A percentile compares a stretch with the other conserved stretches of the same genome.
Evolutionary conservation across 495 filamentous ascomycete species (phyloP).

Genomic region (Pyrenula aspistea): DNA sequence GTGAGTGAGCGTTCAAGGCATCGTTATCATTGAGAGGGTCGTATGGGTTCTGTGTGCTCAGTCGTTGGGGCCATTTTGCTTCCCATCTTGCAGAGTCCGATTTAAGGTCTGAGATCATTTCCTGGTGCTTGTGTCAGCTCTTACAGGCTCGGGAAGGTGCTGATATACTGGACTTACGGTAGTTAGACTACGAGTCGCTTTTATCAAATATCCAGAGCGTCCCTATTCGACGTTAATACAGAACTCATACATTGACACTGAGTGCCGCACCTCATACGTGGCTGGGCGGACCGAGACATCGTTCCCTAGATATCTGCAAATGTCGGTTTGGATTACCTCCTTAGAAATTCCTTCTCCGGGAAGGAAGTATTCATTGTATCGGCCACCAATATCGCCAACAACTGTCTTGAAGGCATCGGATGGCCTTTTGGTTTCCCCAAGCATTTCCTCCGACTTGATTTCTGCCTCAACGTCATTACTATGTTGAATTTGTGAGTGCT

Average conservation of each 20-base stretch:
- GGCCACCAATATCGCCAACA: background rate
- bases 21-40: background rate
- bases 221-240: conserved; percentile 30
- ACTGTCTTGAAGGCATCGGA: background rate
- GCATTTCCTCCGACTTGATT: background rate
- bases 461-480: background rate
- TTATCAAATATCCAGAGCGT: conserved; percentile 71
- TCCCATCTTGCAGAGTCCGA: conserved; percentile 73
- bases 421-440: background rate
- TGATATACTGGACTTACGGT: conserved; percentile 46
- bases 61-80: conserved; percentile 47
- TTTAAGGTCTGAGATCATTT: conserved; percentile 82
- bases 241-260: conserved; percentile 2
- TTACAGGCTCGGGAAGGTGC: background rate
- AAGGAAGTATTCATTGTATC: conserved; percentile 49
- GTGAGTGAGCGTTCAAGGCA: background rate
- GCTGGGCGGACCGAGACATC: conserved; percentile 84
- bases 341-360: conserved; percentile 82
- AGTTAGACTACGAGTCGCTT: conserved; percentile 76
- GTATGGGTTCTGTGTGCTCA: conserved; percentile 10
- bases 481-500: background rate
- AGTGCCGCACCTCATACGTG: conserved; percentile 57
- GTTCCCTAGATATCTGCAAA: conserved; percentile 85
- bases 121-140: conserved; percentile 31
- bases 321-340: conserved; percentile 90